phyloP scores from a whole-genome alignment of 805 yeast genomes.

The Torulaspora gathmanii region DNA sequence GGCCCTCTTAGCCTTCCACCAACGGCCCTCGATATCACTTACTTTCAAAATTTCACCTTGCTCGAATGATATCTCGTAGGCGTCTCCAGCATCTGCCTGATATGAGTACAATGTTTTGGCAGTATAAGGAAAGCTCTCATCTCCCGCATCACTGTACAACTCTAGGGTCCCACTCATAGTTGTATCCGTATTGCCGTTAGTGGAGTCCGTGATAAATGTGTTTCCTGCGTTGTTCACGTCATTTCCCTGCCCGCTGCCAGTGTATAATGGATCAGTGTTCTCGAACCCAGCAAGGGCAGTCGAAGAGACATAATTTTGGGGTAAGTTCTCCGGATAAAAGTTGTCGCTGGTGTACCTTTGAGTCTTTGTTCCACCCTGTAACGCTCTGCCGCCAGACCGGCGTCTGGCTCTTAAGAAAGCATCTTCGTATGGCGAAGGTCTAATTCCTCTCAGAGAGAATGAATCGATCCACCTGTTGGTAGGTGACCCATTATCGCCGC shows the following conservation, averaged over 20 bases:
- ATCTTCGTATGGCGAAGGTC: slow-evolving; percentile 35
- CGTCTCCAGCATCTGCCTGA: slow-evolving; percentile 87
- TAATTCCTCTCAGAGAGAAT: slow-evolving; percentile 54
- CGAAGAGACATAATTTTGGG: slow-evolving; percentile 42
- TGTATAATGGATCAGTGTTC: slow-evolving; percentile 38
- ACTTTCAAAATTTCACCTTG: slow-evolving; percentile 91
- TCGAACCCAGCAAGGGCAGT: slow-evolving; percentile 59
- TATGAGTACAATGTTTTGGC: slow-evolving; percentile 86
- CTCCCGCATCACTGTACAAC: slow-evolving; percentile 35
- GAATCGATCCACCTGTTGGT: slow-evolving; percentile 80
- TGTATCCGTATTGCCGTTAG: slow-evolving; percentile 33
- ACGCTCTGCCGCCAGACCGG: slow-evolving; percentile 13
- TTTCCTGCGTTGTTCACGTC: slow-evolving; percentile 13
- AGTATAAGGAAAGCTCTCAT: slow-evolving; percentile 60
- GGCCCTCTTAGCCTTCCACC: slow-evolving; percentile 96
- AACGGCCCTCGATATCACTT: slow-evolving; percentile 88
- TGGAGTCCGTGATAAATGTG: slow-evolving; percentile 29
- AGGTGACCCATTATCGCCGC: slow-evolving; percentile 87
- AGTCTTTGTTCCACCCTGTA: slow-evolving; percentile 17
- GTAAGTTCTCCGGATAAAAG: slow-evolving; percentile 18
- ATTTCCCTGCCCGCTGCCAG: slow-evolving; percentile 8
- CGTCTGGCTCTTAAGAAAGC: slow-evolving; percentile 25
- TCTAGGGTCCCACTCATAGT: slow-evolving; percentile 37
- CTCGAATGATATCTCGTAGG: slow-evolving; percentile 82
- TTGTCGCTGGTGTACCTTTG: slow-evolving; percentile 8